phyloP scores from a whole-genome alignment of 768 basidiomycete species.

The Daedaleopsis nitida region DNA sequence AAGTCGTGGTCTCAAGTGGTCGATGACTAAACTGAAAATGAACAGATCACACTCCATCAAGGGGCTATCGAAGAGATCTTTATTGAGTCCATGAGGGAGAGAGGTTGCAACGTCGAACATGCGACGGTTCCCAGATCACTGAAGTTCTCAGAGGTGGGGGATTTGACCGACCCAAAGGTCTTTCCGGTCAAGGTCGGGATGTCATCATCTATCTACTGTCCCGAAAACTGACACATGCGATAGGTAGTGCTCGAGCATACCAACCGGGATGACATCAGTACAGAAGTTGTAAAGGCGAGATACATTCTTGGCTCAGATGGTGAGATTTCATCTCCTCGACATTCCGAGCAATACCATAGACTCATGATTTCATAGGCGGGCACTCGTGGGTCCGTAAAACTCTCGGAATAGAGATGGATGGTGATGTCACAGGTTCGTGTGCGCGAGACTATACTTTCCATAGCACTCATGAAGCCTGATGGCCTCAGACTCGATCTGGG shows the following conservation, averaged over 20 bases:
- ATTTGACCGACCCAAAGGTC: conserved; percentile 42
- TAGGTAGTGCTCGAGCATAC: conserved; percentile 51
- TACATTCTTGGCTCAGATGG: conserved; percentile 80
- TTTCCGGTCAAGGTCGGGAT: conserved; percentile 36
- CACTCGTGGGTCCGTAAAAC: conserved; percentile 82
- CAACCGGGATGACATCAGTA: conserved; percentile 37
- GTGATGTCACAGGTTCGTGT: conserved; percentile 54
- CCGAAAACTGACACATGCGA: not conserved
- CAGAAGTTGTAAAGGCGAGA: conserved; percentile 66
- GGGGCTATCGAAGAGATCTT: conserved; percentile 64
- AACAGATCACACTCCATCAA: conserved; percentile 60
- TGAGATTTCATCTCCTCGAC: conserved; percentile 28
- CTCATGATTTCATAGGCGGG: conserved; percentile 47
- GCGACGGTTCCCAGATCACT: conserved; percentile 53
- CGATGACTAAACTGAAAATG: not conserved
- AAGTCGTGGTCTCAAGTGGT: not conserved
- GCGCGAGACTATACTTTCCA: conserved; percentile 40
- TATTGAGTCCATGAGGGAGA: conserved; percentile 51
- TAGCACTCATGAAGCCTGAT: not conserved
- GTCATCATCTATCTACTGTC: not conserved
- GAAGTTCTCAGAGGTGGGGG: conserved; percentile 42
- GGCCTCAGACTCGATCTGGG: conserved; percentile 71
- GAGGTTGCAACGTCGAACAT: conserved; percentile 52
- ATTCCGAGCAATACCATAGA: not conserved
- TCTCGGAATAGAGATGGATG: conserved; percentile 70